phyloP scores from a whole-genome alignment of 2,329 filamentous ascomycete genomes.

The Colletotrichum plurivorum region DNA sequence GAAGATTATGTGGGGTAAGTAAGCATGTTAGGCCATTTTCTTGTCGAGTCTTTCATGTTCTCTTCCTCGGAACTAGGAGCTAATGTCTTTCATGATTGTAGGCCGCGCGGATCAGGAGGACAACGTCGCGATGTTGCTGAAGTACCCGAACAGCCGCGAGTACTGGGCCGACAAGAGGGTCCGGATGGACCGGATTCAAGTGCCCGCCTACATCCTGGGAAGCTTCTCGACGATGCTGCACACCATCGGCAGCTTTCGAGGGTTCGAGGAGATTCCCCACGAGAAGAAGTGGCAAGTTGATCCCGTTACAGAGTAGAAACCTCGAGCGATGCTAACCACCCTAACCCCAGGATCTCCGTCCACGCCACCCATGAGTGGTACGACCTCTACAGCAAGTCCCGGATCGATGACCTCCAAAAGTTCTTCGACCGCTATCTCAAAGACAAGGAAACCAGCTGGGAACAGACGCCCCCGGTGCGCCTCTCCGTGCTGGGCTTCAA shows the following conservation, averaged over 20 bases:
- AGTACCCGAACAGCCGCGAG: background rate
- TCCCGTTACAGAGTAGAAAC: too few species aligned
- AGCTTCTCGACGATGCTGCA: slow-evolving; percentile 26
- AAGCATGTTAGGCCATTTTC: background rate
- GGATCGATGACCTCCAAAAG: slow-evolving; percentile 43
- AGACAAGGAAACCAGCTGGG: slow-evolving; percentile 38
- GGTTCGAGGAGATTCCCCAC: slow-evolving; percentile 25
- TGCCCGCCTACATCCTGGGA: slow-evolving; percentile 8
- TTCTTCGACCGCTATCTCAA: slow-evolving; percentile 42
- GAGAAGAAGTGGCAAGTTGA: slow-evolving; percentile 21
- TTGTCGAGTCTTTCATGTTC: too few species aligned
- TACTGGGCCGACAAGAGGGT: slow-evolving; percentile 29
- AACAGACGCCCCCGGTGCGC: slow-evolving; percentile 36
- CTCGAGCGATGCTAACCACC: background rate
- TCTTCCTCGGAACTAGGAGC: too few species aligned
- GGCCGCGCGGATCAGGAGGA: slow-evolving; percentile 14
- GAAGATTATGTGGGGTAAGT: background rate
- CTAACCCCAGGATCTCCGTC: slow-evolving; percentile 30
- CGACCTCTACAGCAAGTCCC: slow-evolving; percentile 44
- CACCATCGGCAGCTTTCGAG: slow-evolving; percentile 20
- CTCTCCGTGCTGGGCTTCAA: slow-evolving; percentile 25
- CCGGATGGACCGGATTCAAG: slow-evolving; percentile 15
- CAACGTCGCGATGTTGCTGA: background rate
- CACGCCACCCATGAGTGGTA: slow-evolving; percentile 48
- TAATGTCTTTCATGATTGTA: too few species aligned